Percentiles rank a stretch among this genome's conserved stretches.
phyloP scores from a whole-genome alignment of 176 grass and related monocot genomes.

The Canna indica region DNA sequence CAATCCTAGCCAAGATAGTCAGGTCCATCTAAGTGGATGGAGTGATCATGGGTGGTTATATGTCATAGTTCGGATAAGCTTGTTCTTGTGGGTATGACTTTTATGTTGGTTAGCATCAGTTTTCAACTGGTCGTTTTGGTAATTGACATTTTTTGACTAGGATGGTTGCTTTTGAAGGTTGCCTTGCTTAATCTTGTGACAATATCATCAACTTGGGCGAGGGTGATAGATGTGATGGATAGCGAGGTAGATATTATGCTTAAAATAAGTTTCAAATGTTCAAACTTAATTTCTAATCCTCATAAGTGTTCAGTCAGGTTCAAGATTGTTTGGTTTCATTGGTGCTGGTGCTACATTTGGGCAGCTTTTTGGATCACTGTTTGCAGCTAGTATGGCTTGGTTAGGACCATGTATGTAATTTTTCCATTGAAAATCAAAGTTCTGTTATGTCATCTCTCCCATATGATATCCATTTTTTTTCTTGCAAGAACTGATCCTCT shows the following conservation, averaged over 20 bases:
- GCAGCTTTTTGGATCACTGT: constrained; percentile 79
- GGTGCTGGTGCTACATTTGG: constrained; percentile 89
- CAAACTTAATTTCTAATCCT: constrained; percentile 24
- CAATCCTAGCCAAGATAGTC: constrained; percentile 40
- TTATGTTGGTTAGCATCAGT: background rate
- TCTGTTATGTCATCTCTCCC: constrained; percentile 1
- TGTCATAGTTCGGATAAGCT: constrained; percentile 65
- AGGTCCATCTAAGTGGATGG: constrained; percentile 39
- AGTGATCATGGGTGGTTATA: constrained; percentile 65
- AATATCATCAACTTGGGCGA: constrained; percentile 92
- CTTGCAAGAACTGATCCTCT: constrained; percentile 15
- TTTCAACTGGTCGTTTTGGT: background rate
- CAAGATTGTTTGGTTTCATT: constrained; percentile 89
- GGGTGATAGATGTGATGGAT: constrained; percentile 91
- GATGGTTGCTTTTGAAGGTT: constrained; percentile 41
- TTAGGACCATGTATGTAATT: constrained; percentile 69
- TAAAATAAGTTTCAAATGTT: background rate
- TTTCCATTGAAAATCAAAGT: constrained; percentile 7
- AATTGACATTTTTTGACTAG: constrained; percentile 4
- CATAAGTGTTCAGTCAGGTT: constrained; percentile 80
- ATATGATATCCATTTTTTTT: background rate
- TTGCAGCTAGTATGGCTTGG: constrained; percentile 88
- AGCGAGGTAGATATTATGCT: constrained; percentile 53
- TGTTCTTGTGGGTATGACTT: constrained; percentile 72
- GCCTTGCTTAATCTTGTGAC: constrained; percentile 92